phyloP scores from a whole-genome alignment of 1,284 basidiomycete genomes.

The Meripilus lineatus region DNA sequence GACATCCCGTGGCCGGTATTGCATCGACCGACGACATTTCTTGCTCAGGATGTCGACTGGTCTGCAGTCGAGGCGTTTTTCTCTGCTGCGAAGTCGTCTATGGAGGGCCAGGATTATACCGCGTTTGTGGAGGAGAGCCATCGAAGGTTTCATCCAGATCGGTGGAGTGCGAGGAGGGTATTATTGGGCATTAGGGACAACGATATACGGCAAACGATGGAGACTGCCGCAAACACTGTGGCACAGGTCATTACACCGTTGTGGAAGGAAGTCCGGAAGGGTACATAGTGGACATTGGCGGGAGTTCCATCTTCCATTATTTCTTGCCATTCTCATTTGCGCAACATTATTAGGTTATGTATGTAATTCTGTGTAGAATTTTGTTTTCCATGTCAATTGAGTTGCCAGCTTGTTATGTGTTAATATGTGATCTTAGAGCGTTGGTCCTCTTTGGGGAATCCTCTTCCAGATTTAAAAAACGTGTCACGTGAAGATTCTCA shows the following conservation, averaged over 20 bases:
- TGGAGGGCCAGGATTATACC: constrained; percentile 57
- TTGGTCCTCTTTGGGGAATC: too few relatives aligned
- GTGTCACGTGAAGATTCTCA: too few relatives aligned
- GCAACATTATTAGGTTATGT: too few relatives aligned
- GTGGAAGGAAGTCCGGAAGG: constrained; percentile 46
- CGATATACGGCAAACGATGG: constrained; percentile 45
- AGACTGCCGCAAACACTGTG: constrained; percentile 57
- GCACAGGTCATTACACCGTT: constrained; percentile 57
- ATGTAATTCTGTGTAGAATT: too few relatives aligned
- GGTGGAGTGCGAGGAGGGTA: constrained; percentile 54
- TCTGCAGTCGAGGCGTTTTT: constrained; percentile 68
- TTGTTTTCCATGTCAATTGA: too few relatives aligned
- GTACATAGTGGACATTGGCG: too few relatives aligned
- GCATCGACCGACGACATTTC: constrained; percentile 41
- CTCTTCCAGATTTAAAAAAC: too few relatives aligned
- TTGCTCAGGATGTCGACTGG: constrained; percentile 65
- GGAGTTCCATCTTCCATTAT: too few relatives aligned
- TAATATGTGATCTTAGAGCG: too few relatives aligned
- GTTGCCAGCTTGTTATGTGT: too few relatives aligned
- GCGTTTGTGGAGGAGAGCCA: constrained; percentile 63
- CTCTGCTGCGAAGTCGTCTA: constrained; percentile 38
- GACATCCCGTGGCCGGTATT: constrained; percentile 71
- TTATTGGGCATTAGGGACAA: constrained; percentile 49
- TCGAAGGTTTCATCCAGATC: constrained; percentile 63
- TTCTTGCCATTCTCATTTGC: too few relatives aligned